A percentile compares a stretch with the other conserved stretches of the same genome.
These are phyloP conservation scores for Cucumis cinereus DNA, from an alignment of 306 rosid genomes.

Conservation along the genomic window DNA sequence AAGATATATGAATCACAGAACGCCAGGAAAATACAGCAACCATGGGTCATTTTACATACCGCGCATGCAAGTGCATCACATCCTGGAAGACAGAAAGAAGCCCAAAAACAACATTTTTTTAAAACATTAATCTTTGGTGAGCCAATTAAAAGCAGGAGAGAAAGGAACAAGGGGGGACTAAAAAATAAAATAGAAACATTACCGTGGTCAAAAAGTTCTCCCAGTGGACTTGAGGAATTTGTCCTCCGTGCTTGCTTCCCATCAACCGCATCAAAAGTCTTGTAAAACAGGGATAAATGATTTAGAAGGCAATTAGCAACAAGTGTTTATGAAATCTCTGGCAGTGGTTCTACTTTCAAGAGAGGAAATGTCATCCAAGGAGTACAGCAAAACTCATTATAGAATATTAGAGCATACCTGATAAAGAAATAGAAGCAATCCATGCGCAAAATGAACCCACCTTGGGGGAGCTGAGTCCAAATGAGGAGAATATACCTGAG, in stretches of 20 bases:
- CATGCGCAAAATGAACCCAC: slow-evolving; percentile 93
- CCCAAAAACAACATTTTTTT: slow-evolving; percentile 12
- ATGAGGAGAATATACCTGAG: slow-evolving; percentile 76
- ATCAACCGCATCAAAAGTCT: slow-evolving; percentile 99
- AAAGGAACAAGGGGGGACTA: not conserved
- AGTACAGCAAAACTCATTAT: not conserved
- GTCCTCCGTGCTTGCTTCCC: slow-evolving; percentile 99
- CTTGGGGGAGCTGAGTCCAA: slow-evolving; percentile 91
- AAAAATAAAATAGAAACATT: slow-evolving; percentile 9
- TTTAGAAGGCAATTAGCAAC: not conserved
- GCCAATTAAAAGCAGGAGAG: not conserved
- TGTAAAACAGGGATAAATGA: slow-evolving; percentile 6
- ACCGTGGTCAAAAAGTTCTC: slow-evolving; percentile 98
- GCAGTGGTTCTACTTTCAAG: not conserved
- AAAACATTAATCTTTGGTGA: not conserved
- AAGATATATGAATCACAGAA: not conserved
- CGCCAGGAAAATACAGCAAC: not conserved
- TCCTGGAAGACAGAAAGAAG: slow-evolving; percentile 47
- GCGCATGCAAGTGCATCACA: slow-evolving; percentile 99
- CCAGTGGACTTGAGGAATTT: slow-evolving; percentile 88
- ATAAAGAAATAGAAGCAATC: slow-evolving; percentile 82
- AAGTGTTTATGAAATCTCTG: not conserved
- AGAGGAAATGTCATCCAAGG: not conserved
- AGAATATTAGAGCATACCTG: slow-evolving; percentile 38
- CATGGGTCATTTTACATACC: slow-evolving; percentile 31